A percentile compares a stretch with the other conserved stretches of the same genome.
phyloP scores from a whole-genome alignment of 768 basidiomycete genomes.

The Phylloporus sp. region DNA sequence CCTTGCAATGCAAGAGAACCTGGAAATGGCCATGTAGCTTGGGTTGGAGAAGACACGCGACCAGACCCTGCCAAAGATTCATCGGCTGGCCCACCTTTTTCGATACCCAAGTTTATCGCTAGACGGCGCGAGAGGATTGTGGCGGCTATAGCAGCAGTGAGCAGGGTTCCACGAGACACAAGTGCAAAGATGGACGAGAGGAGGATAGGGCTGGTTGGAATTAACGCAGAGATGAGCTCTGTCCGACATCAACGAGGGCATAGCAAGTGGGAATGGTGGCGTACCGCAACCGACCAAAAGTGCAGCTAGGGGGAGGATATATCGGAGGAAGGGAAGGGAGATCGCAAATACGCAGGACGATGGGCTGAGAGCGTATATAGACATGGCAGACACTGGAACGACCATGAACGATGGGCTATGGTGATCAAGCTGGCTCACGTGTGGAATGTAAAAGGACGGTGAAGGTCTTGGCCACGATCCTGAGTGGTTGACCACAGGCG shows the following conservation, averaged over 20 bases:
- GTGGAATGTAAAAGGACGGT: conserved; percentile 19
- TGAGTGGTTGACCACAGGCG: conserved; percentile 14
- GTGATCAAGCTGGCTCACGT: conserved; percentile 10
- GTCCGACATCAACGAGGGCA: background rate
- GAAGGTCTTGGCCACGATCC: conserved; percentile 14
- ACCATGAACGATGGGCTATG: background rate
- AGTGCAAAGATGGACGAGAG: conserved; percentile 24
- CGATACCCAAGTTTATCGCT: conserved; percentile 1
- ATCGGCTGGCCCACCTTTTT: conserved; percentile 10
- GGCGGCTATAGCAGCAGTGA: conserved; percentile 13
- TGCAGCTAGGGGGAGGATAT: conserved; percentile 15
- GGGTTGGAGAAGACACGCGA: conserved; percentile 29
- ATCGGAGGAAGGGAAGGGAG: conserved; percentile 11
- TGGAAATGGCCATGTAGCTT: conserved; percentile 32
- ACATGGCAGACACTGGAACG: conserved; percentile 23
- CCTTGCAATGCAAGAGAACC: conserved; percentile 23
- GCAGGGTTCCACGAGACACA: conserved; percentile 18
- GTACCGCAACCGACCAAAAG: conserved; percentile 27
- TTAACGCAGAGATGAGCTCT: conserved; percentile 26
- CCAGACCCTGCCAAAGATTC: conserved; percentile 4
- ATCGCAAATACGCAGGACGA: conserved; percentile 2
- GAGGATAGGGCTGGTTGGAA: conserved; percentile 23
- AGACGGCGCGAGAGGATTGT: conserved; percentile 6
- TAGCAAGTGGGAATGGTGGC: conserved; percentile 1
- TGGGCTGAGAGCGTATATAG: conserved; percentile 21